Conservation (phyloP, 1,139 yeast species). For the Yamadazyma mexicana region DNA sequence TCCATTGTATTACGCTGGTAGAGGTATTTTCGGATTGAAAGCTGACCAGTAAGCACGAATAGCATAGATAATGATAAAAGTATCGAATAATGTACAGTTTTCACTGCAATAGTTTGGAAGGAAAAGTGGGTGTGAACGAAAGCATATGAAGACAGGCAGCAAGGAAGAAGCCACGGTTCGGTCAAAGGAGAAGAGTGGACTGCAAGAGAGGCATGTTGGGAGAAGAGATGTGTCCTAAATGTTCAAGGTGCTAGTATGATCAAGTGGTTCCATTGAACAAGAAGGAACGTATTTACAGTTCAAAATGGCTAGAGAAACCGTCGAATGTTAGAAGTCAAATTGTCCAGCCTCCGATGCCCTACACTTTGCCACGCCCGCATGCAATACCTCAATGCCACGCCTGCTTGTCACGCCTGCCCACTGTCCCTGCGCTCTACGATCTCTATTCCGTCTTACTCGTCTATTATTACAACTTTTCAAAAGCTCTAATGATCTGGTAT, state of each 20-base stretch:
- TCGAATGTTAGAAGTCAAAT: no score
- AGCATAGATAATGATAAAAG: neutral
- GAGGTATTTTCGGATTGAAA: conserved; percentile 75
- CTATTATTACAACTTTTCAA: conserved; percentile 8
- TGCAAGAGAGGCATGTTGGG: no score
- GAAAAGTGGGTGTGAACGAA: neutral
- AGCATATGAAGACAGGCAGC: neutral
- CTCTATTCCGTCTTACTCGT: neutral
- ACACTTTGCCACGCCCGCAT: no score
- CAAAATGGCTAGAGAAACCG: no score
- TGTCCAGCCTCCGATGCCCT: no score
- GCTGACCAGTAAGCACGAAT: conserved; percentile 24
- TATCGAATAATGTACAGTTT: conserved; percentile 1
- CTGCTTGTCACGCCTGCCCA: no score
- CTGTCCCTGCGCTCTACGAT: neutral
- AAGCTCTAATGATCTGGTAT: conserved; percentile 23
- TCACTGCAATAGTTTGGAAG: neutral
- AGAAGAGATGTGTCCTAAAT: no score
- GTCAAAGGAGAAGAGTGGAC: no score
- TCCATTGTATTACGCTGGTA: conserved; percentile 74
- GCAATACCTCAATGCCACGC: no score
- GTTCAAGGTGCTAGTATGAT: no score
- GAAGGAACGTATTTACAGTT: no score
- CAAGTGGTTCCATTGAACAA: no score
- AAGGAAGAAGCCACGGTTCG: neutral